Evolutionary conservation across 805 yeast genomes (phyloP), one percentile per base, ranked within the genome.

Genomic region (Clavispora vitiphila): DNA sequence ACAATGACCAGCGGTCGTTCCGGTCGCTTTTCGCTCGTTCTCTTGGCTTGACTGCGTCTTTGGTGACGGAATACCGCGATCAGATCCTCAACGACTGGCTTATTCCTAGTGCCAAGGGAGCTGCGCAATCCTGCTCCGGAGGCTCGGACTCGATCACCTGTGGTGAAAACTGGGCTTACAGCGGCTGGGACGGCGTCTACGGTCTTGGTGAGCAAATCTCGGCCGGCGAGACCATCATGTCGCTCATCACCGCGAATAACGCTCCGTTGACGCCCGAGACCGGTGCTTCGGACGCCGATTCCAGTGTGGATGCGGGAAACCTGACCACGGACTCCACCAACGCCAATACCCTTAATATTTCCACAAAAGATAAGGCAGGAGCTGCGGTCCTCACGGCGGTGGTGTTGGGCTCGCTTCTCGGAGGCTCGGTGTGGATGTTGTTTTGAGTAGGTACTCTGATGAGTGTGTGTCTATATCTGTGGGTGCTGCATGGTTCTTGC

Each of bases 361-460:
- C 78, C 1, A 60, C 68, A 0, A 79, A 77, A 45, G 63, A 58
- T 43, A 51, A 74, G 54, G 96, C 88, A 3, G 98, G 98, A 41
- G 96, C 97, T 1, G 96, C 95, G 32, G 69, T 90, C 16, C 62
- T 87, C 34, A 91, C 98, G 0, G 91, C 89, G 0, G 63, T 87
- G 8, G 80, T 84, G 1, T 60, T 87, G 48, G 77, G 78, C 2
- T 58, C 72, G 3, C 53, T 88, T 19, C 58, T 81, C 16, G 87
- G 81, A 27, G 80, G 89, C 19, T 74, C 85, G 24, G 69, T 80
- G 25, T 89, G 98, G 96, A 83, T 91, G 90, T 57, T 80, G 38
- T 58, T 78, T 40, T 78, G 61, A 51, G 20, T 29, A 14, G 30
- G n/a, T n/a, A n/a, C n/a, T n/a, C n/a, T n/a, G n/a, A n/a, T n/a